Evolutionary conservation across 495 filamentous ascomycete species (phyloP), one percentile per base, ranked within the genome.

Genomic region (Penicillium diatomitis): DNA sequence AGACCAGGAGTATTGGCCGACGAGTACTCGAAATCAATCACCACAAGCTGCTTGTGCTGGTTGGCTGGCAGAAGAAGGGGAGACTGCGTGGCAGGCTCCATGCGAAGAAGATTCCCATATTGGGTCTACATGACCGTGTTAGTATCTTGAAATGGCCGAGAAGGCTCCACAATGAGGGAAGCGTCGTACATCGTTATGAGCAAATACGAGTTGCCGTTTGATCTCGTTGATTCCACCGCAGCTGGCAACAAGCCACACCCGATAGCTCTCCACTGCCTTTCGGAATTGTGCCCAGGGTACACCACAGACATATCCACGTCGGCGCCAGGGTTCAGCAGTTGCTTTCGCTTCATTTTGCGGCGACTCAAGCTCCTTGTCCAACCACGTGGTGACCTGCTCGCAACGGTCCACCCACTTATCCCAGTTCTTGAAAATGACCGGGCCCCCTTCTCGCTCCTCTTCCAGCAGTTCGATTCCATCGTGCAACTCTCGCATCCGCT

Each of bases 21-120:
- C 2, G 94, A 88, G 61, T 99, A 99, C 63, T 99, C 92, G 57
- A 99, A 99, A 67, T 99, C 92, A 58, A 99, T 99, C 46, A 99
- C 92, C 3, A 96, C 74, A 4, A 99, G 79, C 60, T 91, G 90
- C 64, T 90, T 96, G 69, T 99, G 92, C 54, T 90, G 81, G 60
- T 96, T 95, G 36, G 83, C 79, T 0, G 92, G 94, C 32, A 87
- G 77, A 6, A 96, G 81, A 20, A 97, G 77, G 2, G 94, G 94
- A 0, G 90, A 96, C 54, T 94, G 79, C 38, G 85, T 83, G 43
- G 79, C 77, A 4, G 94, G 90, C 41, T 85, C 78, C 56, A 96
- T 73, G n/a, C 92, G 85, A 30, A 99, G 81, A 43, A 99, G 87
- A 60, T 99, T 99, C 46, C 92, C 92, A 61, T 97, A 97, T 83